Conservation (phyloP, 2,329 filamentous ascomycete species). For the Penicillium sp. region DNA sequence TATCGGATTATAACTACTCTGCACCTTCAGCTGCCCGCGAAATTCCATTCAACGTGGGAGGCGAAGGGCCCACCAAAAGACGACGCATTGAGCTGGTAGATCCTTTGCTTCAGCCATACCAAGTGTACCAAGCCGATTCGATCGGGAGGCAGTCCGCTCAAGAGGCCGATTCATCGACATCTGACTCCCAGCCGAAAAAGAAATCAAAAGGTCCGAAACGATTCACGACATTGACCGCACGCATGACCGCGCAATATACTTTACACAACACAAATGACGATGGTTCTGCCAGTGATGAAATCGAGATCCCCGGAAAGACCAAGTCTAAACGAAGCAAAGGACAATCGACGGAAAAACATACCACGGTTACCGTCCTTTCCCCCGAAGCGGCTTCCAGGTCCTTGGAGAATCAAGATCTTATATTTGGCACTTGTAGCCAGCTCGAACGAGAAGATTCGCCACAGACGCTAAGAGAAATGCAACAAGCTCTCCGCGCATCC, state of each 20-base stretch:
- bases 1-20: conserved; percentile 48
- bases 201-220: conserved; percentile 65
- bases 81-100: conserved; percentile 42
- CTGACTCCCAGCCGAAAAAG: conserved; percentile 18
- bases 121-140: conserved; percentile 12
- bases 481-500: conserved; percentile 37
- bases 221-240: conserved; percentile 74
- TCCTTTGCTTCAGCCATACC: conserved; percentile 17
- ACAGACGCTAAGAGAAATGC: conserved; percentile 49
- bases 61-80: conserved; percentile 40
- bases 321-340: conserved; percentile 29
- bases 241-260: conserved; percentile 73
- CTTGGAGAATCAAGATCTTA: conserved; percentile 71
- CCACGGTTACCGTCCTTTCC: conserved; percentile 66
- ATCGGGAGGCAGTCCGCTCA: conserved; percentile 19
- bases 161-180: conserved; percentile 16
- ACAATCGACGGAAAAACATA: conserved; percentile 34
- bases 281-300: conserved; percentile 11
- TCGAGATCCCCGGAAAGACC: conserved; percentile 16
- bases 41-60: conserved; percentile 16
- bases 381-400: conserved; percentile 70
- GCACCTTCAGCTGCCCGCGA: conserved; percentile 19
- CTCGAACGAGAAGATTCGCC: conserved; percentile 74
- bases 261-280: conserved; percentile 36
- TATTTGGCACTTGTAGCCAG: conserved; percentile 88